Base-by-base conservation (phyloP, 2,329 filamentous ascomycete genomes). In the Scopulariopsis brevicaulis region DNA sequence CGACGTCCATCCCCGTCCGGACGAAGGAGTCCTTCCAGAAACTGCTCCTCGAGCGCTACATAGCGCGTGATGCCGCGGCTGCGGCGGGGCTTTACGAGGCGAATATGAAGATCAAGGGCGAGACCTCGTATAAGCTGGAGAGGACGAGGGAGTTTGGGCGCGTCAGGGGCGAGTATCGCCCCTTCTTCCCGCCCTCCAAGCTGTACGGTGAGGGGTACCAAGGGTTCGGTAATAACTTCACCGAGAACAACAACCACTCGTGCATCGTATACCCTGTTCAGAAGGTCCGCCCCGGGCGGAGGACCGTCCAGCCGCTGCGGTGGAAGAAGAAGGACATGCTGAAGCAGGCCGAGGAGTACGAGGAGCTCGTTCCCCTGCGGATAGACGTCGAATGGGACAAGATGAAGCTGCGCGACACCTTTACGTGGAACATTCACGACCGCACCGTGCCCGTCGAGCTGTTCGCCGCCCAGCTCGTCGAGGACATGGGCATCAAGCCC, bases 341-440 rank as follows among this genome's bases (percentile, higher is more conserved):
- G 62, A 83, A 85, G 64, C 94, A 97, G 74, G 90, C 90, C 25
- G 93, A 97, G 64, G 88, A 93, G 68, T 80, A 90, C 57, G 94
- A 99, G 70, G 90, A 96, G 68, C 76, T 99, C 57, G 89, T 97
- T 1, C 94, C 94, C 2, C 82, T 99, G 63, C 84, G 94, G 54
- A 74, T 99, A 58, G 94, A 99, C 65, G 89, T 97, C 55, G 94
- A 99, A 67, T 89, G 89, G 81, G 93, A 97, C 64, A 96, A 96
- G 74, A 83, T 97, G 65, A 94, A 94, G 72, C 79, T 99, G 60
- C 88, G 94, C 69, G 94, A 99, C 71, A 97, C 94, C 1, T 96
- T 99, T 64, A 97, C 94, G 3, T 99, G 93, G 92, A 99, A 99
- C 70, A 79, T 97, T 40, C 90, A 96, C 73, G 94, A 99, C 69